These are phyloP conservation scores for Boletellus emodensis DNA, from an alignment of 768 basidiomycete genomes.

Conservation along the genomic window DNA sequence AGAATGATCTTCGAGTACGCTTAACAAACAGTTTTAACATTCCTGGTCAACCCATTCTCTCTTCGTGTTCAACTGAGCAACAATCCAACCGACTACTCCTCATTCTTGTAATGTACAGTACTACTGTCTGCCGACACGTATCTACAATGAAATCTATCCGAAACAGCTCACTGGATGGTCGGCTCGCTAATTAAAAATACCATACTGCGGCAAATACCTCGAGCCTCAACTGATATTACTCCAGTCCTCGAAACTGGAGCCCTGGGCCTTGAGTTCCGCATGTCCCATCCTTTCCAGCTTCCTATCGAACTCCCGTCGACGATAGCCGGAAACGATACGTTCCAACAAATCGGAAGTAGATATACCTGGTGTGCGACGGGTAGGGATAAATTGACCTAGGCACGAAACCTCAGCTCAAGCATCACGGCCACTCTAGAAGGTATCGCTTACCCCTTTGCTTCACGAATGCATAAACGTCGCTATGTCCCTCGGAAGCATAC, in stretches of 20 bases:
- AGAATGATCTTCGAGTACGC: not conserved
- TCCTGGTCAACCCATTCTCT: not conserved
- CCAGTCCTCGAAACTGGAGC: conserved; percentile 20
- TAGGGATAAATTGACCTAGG: conserved; percentile 91
- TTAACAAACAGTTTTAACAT: not conserved
- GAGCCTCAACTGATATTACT: conserved; percentile 4
- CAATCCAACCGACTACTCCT: not conserved
- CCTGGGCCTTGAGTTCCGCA: conserved; percentile 64
- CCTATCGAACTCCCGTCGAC: conserved; percentile 78
- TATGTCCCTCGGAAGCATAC: conserved; percentile 71
- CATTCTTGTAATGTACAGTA: conserved; percentile 11
- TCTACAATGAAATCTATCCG: conserved; percentile 1
- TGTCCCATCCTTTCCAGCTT: conserved; percentile 89
- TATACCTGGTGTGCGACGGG: conserved; percentile 88
- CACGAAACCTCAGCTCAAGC: not conserved
- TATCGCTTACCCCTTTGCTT: conserved; percentile 70
- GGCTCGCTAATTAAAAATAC: not conserved
- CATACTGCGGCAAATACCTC: not conserved
- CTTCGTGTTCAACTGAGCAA: not conserved
- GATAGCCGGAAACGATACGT: conserved; percentile 85
- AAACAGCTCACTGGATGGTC: not conserved
- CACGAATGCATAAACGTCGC: conserved; percentile 81
- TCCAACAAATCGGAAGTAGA: conserved; percentile 92
- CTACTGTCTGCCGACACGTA: not conserved
- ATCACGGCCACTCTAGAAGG: not conserved